A percentile compares a stretch with the other conserved stretches of the same genome.
phyloP scores from a whole-genome alignment of 148 eudicot species.

The Camellia lanceoleosa region DNA sequence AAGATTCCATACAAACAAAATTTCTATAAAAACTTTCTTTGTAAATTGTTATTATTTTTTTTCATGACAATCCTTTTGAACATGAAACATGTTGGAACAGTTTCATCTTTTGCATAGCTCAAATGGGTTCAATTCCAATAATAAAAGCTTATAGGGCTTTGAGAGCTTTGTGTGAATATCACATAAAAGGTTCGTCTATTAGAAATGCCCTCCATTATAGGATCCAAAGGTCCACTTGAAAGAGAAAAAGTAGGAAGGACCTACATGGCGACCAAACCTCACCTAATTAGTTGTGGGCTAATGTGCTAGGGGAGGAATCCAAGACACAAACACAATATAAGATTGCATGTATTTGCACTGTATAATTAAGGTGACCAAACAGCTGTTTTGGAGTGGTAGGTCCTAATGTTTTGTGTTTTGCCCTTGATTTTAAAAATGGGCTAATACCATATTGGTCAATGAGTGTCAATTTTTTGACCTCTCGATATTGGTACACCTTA shows the following conservation, averaged over 20 bases:
- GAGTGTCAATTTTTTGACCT: too few species aligned
- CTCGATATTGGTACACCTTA: too few species aligned
- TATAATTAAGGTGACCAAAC: background rate
- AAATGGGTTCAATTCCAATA: background rate
- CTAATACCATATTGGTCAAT: too few species aligned
- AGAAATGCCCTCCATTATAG: background rate
- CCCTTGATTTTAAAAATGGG: too few species aligned
- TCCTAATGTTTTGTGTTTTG: background rate
- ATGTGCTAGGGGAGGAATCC: background rate
- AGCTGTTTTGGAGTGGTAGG: background rate
- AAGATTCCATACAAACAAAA: too few species aligned
- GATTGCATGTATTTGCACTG: background rate
- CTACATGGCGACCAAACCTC: too few species aligned
- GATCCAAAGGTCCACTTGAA: background rate
- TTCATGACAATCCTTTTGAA: conserved; percentile 1
- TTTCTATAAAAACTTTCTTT: too few species aligned
- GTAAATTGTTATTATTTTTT: too few species aligned
- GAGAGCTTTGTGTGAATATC: background rate
- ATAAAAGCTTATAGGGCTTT: background rate
- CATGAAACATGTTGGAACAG: background rate
- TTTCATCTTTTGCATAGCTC: background rate
- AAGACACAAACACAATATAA: background rate
- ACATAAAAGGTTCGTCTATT: background rate
- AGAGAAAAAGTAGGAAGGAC: background rate
- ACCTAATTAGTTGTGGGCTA: too few species aligned